phyloP scores from a whole-genome alignment of 1,139 yeast genomes.

The Protomyces arabidopsidicola region DNA sequence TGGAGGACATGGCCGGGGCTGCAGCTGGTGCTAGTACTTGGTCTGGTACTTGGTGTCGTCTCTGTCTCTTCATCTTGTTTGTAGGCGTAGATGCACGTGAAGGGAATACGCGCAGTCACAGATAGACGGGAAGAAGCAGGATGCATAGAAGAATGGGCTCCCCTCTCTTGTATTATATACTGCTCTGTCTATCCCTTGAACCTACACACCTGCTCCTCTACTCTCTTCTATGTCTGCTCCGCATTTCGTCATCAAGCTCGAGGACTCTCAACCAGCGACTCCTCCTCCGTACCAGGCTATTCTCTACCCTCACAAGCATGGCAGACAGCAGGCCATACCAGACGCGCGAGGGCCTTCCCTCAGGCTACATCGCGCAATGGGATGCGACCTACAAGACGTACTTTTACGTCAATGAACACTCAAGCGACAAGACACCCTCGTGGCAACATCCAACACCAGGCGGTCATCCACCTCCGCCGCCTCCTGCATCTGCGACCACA shows the following conservation, averaged over 20 bases:
- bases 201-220: too few species aligned
- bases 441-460: background rate
- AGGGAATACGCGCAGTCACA: background rate
- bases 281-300: too few species aligned
- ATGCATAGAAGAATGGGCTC: too few species aligned
- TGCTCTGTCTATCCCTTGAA: too few species aligned
- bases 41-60: background rate
- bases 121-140: background rate
- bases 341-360: constrained; percentile 13
- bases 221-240: too few species aligned
- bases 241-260: too few species aligned
- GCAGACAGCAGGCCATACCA: constrained; percentile 5
- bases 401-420: background rate
- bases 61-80: background rate
- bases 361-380: constrained; percentile 12
- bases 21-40: background rate
- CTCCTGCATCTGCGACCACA: background rate
- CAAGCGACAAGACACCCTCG: background rate
- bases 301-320: too few species aligned
- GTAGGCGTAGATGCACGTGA: background rate
- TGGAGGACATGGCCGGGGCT: constrained; percentile 6
- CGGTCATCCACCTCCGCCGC: background rate
- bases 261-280: too few species aligned
- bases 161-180: too few species aligned
- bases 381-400: background rate